Evolutionary conservation across 2,329 filamentous ascomycete genomes (phyloP), one percentile per base, ranked within the genome.

Genomic region (Diaporthe aspalathi): DNA sequence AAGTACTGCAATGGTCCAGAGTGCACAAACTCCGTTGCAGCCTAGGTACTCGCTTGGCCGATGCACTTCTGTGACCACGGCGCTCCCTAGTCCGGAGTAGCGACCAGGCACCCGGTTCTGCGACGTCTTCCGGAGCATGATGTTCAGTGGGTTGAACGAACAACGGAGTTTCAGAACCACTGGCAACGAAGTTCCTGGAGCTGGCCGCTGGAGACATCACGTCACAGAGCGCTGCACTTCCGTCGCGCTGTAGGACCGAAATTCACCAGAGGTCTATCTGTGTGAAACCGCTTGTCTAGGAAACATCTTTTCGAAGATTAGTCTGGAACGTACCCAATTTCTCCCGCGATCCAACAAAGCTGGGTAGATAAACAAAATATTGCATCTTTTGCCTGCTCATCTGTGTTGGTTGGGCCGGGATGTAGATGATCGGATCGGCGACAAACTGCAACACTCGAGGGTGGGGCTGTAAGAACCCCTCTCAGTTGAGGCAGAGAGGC

Each of bases 401-500:
- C 24, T 47, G 24, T 3, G 20, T 62, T 63, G 60, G 35, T 47
- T 63, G n/a, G 20, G 29, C 43, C 20, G 20, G 43, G 60, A 35
- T 38, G 29, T 7, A 47, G 60, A 49, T 43, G 60, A 63, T 49
- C n/a, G 45, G 60, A 63, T 63, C 60, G 43, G 60, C 60, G 45
- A 32, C 47, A n/a, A 32, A 35, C 43, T 63, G 60, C 27, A 29
- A 63, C 57, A 38, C 60, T 38, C n/a, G 60, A 65, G 12, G 40
- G 60, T 49, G 60, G 60, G 60, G 60, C 60, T 50, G 43, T 65
- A 65, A 65, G 60, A 65, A 65, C 38, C 43, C 43, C 57, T 5
- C 29, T 20, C 35, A 45, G 60, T 50, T 65, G 60, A 65, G 14
- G 22, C 16, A n/a, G 27, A 17, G 45, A 62, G 12, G 32, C 1